These are phyloP conservation scores for Phytophthora pinifolia DNA, from an alignment of 352 stramenopile species.

Conservation along the genomic window DNA sequence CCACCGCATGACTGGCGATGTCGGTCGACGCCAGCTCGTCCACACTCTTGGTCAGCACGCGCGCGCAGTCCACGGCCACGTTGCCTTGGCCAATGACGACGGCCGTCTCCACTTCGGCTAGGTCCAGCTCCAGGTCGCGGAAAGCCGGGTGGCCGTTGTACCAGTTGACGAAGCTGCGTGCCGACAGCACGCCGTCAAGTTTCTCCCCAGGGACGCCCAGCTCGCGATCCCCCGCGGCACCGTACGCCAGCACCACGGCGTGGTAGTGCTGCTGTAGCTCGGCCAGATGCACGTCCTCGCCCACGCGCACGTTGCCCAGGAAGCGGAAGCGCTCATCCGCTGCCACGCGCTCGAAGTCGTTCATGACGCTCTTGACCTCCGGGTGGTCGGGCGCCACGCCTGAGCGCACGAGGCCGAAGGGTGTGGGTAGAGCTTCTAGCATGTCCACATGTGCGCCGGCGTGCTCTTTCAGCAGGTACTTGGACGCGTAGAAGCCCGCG, in stretches of 20 bases:
- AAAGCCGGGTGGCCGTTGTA: conserved; percentile 98
- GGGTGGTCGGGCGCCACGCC: conserved; percentile 98
- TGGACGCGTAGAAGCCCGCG: conserved; percentile 93
- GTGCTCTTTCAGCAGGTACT: conserved; percentile 93
- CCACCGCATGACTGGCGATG: conserved; percentile 89
- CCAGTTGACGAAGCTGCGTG: conserved; percentile 97
- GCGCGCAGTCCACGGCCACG: conserved; percentile 96
- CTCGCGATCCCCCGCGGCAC: conserved; percentile 89
- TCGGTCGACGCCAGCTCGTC: conserved; percentile 92
- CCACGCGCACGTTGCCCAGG: conserved; percentile 90
- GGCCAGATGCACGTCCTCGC: conserved; percentile 82
- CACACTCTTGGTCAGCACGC: conserved; percentile 93
- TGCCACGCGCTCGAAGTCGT: conserved; percentile 95
- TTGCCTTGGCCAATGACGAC: conserved; percentile 98
- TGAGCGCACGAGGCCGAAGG: conserved; percentile 96
- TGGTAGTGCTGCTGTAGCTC: conserved; percentile 93
- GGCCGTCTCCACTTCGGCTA: conserved; percentile 60
- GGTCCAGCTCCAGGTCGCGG: conserved; percentile 73
- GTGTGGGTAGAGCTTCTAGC: conserved; percentile 93
- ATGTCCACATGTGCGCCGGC: conserved; percentile 82
- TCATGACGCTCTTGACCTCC: conserved; percentile 98
- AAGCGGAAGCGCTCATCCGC: conserved; percentile 82
- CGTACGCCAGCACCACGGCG: conserved; percentile 95
- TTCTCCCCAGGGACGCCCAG: conserved; percentile 88
- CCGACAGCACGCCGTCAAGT: conserved; percentile 74